Conservation (phyloP, 306 rosid species). For the Glycine tomentella region DNA sequence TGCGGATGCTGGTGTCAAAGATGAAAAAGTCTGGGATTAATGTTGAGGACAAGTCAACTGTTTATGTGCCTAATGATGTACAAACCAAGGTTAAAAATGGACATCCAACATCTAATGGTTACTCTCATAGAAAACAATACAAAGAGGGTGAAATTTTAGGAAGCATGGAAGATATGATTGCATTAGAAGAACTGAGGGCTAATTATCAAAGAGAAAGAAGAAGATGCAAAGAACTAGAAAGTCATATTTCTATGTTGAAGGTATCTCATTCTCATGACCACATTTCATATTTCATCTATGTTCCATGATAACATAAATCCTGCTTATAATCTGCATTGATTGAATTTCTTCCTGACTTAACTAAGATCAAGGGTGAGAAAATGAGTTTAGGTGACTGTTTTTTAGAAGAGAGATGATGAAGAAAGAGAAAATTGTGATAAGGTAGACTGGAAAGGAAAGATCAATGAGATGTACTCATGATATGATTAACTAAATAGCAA, state of each 20-base stretch:
- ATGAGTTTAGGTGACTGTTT: constrained; percentile 3
- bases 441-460: constrained; percentile 20
- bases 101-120: constrained; percentile 47
- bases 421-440: constrained; percentile 1
- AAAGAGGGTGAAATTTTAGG: constrained; percentile 53
- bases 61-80: constrained; percentile 49
- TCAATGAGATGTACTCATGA: constrained; percentile 1
- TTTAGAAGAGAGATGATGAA: constrained; percentile 31
- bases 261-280: constrained; percentile 47
- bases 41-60: constrained; percentile 56
- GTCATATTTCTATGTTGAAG: constrained; percentile 72
- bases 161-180: constrained; percentile 50
- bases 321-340: constrained; percentile 15
- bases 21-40: constrained; percentile 58
- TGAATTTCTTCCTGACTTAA: constrained; percentile 20
- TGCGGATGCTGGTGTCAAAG: constrained; percentile 66
- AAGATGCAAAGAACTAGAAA: constrained; percentile 67
- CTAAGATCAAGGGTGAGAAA: constrained; percentile 8
- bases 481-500: neutral
- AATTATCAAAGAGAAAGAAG: constrained; percentile 74
- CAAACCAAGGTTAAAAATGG: constrained; percentile 54
- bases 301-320: constrained; percentile 27
- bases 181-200: constrained; percentile 63
- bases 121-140: constrained; percentile 46
- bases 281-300: constrained; percentile 9